These are phyloP conservation scores for Cucumis melo DNA, from an alignment of 306 rosid species.

Conservation along the genomic window DNA sequence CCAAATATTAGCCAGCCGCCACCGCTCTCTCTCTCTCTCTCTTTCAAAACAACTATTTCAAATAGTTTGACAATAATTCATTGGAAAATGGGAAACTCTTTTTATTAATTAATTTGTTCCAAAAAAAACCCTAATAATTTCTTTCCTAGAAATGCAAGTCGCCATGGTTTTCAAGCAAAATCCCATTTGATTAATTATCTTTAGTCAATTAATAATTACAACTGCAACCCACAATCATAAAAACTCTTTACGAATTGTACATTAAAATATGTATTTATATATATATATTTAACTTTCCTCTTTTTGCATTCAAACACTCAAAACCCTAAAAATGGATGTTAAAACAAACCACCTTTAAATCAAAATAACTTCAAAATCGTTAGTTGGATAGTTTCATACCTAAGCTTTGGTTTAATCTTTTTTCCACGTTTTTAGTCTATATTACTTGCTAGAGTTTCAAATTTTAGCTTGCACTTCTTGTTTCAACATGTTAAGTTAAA, in stretches of 20 bases:
- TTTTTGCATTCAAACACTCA: neutral
- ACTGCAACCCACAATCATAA: neutral
- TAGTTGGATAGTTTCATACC: neutral
- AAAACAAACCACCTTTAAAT: neutral
- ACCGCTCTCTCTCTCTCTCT: slow-evolving; percentile 10
- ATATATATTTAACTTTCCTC: neutral
- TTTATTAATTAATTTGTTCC: neutral
- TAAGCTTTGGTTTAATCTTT: too few relatives aligned
- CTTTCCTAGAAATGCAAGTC: slow-evolving; percentile 2
- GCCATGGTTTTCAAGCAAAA: slow-evolving; percentile 21
- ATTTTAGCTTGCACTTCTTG: too few relatives aligned
- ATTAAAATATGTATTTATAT: neutral
- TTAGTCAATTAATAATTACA: neutral
- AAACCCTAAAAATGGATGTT: neutral
- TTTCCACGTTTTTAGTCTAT: too few relatives aligned
- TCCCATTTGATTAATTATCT: slow-evolving; percentile 11
- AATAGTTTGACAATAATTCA: neutral
- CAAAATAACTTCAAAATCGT: neutral
- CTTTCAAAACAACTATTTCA: neutral
- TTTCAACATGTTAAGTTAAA: neutral
- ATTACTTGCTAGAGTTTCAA: too few relatives aligned
- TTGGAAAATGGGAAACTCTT: neutral
- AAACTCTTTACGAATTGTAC: too few relatives aligned
- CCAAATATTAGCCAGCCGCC: slow-evolving; percentile 24
- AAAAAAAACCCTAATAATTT: neutral